Base-by-base conservation (phyloP, 371 early-diverging fungal species). In the Batkoa obscura region DNA sequence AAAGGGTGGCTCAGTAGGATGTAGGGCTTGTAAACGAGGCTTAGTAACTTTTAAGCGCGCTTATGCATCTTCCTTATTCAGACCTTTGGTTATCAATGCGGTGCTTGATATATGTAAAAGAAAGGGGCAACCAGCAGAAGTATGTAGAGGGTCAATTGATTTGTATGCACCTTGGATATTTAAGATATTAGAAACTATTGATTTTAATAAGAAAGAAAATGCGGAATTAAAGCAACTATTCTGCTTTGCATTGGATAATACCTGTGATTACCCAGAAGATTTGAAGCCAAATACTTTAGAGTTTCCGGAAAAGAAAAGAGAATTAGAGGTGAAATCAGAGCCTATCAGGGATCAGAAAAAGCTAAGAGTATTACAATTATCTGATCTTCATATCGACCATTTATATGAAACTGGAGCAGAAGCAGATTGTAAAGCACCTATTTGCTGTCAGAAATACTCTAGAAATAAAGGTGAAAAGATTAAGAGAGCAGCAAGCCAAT, bases 341-440 rank as follows among this genome's bases (percentile, higher is more conserved):
- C 2, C 23, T 5, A 13, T 23, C 50, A 37, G 32, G 36, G 37
- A 46, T 41, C 39, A 6, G 15, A 32, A 48, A 10, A 41, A 38
- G 37, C 31, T 58, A 23, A 43, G 48, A 32, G 39, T 56, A n/a
- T 33, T 62, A 3, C 63, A 62, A 36, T 36, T 62, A 17, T 53
- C 54, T 38, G 63, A 62, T 31, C 43, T 65, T 31, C 63, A 62
- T 54, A 46, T 42, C 9, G 63, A 62, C 33, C 38, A 50, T 41
- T 39, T 52, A 6, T 62, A 62, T 49, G 23, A 23, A 12, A 52
- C 36, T 34, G 63, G 63, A 12, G 55, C 41, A 32, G 63, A 62
- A 37, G 60, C 56, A n/a, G 43, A 62, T 17, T 62, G 63, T 49
- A 58, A 52, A 13, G 51, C 43, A 49, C 63, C 63, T 33, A 37